Conservation (phyloP, 257 asterid species). For the Solanum appendiculatum region DNA sequence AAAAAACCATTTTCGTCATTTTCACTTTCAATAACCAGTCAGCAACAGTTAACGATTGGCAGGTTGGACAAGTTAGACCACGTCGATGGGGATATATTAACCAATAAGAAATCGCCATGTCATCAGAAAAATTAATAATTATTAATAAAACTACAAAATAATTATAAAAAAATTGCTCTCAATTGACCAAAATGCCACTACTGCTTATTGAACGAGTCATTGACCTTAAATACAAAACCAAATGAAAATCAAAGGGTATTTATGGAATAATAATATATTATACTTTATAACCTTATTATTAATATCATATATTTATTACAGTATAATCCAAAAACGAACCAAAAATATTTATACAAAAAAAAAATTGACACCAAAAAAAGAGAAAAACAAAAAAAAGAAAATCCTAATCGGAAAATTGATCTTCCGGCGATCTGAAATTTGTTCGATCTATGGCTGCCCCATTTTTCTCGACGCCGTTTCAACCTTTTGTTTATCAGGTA, state of each 20-base stretch:
- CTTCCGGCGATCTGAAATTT: slow-evolving; percentile 8
- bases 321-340: not conserved
- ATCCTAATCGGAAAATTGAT: slow-evolving; percentile 3
- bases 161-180: not conserved
- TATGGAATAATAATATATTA: not conserved
- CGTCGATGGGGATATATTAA: not conserved
- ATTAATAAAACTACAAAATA: not conserved
- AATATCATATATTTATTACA: not conserved
- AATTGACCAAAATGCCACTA: not conserved
- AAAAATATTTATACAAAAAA: not conserved
- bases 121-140: not conserved
- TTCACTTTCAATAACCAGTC: not conserved
- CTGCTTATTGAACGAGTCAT: not conserved
- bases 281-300: not conserved
- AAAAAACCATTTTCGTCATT: not conserved
- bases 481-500: slow-evolving; percentile 98
- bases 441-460: slow-evolving; percentile 76
- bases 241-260: not conserved
- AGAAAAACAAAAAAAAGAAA: not conserved
- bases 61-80: not conserved
- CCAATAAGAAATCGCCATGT: not conserved
- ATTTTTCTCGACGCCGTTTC: slow-evolving; percentile 87
- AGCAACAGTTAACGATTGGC: not conserved
- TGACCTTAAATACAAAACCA: not conserved
- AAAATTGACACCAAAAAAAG: not conserved